These are phyloP conservation scores for Diaporthe citriasiana DNA, from an alignment of 2,329 filamentous ascomycete genomes.

Conservation along the genomic window DNA sequence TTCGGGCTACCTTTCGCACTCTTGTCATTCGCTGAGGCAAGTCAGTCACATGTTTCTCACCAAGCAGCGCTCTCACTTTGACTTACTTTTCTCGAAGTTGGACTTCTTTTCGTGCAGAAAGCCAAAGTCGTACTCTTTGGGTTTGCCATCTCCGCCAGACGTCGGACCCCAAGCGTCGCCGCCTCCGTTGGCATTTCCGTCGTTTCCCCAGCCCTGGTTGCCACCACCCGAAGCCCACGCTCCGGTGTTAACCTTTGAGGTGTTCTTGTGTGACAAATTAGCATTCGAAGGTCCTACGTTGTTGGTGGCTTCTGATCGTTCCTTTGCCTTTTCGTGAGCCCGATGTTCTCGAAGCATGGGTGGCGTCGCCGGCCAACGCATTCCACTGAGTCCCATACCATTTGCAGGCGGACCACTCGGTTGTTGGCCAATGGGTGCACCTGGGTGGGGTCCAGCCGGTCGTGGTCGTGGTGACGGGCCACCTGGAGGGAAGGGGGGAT, in stretches of 20 bases:
- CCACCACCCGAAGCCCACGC: constrained; percentile 3
- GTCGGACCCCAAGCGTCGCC: not conserved
- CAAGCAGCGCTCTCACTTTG: not conserved
- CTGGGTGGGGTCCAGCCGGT: constrained; percentile 21
- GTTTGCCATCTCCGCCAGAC: not conserved
- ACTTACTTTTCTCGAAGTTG: constrained; percentile 31
- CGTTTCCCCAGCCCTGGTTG: constrained; percentile 17
- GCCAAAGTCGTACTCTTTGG: not conserved
- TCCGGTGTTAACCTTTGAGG: not conserved
- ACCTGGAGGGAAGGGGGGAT: not conserved
- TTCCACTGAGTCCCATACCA: constrained; percentile 31
- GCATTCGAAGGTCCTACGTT: constrained; percentile 32
- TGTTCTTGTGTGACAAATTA: not conserved
- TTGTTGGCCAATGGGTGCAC: constrained; percentile 2
- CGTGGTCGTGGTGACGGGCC: constrained; percentile 1
- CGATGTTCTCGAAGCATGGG: constrained; percentile 2
- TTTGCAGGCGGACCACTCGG: constrained; percentile 8
- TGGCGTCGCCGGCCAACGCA: constrained; percentile 15
- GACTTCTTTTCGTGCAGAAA: constrained; percentile 13
- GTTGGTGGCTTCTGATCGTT: constrained; percentile 25
- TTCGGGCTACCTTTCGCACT: constrained; percentile 34
- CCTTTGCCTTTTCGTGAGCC: constrained; percentile 7
- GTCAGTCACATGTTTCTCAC: not conserved
- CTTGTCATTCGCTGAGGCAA: constrained; percentile 21
- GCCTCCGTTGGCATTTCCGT: constrained; percentile 18